phyloP scores from a whole-genome alignment of 495 filamentous ascomycete genomes.

The Aspergillus baeticus region DNA sequence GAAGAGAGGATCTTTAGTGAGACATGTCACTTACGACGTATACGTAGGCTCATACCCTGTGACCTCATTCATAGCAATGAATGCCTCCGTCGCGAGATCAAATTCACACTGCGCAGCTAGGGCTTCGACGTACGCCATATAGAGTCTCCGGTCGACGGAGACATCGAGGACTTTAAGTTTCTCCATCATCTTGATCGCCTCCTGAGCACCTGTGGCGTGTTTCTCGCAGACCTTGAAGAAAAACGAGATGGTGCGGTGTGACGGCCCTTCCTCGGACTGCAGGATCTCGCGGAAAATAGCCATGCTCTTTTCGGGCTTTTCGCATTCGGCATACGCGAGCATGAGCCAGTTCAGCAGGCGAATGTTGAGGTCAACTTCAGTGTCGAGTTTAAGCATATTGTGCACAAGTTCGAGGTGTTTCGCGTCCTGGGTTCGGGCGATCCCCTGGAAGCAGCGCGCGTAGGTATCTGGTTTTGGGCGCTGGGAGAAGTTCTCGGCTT shows the following conservation, averaged over 20 bases:
- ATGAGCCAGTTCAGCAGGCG: conserved; percentile 78
- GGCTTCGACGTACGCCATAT: conserved; percentile 70
- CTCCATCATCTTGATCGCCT: conserved; percentile 71
- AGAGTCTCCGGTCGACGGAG: conserved; percentile 67
- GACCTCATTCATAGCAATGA: conserved; percentile 63
- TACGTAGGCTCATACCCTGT: conserved; percentile 62
- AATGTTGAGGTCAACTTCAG: conserved; percentile 72
- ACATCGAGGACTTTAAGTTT: conserved; percentile 74
- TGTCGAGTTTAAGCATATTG: conserved; percentile 91
- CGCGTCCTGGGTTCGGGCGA: conserved; percentile 61
- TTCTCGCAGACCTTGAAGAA: conserved; percentile 75
- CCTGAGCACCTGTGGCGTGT: conserved; percentile 56
- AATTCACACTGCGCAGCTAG: conserved; percentile 67
- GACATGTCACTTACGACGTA: conserved; percentile 70
- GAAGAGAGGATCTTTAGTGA: no score
- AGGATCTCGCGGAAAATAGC: conserved; percentile 81
- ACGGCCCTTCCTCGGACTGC: conserved; percentile 75
- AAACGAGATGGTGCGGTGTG: conserved; percentile 71
- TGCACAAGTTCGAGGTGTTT: conserved; percentile 72
- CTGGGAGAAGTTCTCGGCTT: conserved; percentile 51
- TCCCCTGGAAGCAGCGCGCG: conserved; percentile 69
- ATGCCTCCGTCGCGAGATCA: conserved; percentile 59
- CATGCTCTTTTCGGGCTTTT: conserved; percentile 60
- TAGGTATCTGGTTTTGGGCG: conserved; percentile 74
- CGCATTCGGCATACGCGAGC: conserved; percentile 74